Base-by-base conservation (phyloP, 164 flowering plant genomes). In the Macadamia tetraphylla region DNA sequence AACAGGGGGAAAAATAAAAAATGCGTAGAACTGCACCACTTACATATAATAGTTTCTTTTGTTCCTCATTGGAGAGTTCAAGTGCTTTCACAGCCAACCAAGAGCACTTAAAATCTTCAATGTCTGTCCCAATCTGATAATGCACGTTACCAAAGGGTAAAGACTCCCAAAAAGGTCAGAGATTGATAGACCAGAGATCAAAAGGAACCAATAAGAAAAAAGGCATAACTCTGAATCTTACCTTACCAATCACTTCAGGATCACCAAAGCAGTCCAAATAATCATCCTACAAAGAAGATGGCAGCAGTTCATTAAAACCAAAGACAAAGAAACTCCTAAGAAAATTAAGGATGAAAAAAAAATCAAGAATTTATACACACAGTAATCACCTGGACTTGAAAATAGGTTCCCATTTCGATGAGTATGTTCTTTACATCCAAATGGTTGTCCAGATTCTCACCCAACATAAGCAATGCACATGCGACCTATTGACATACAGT, bases 71-170 rank as follows among this genome's bases (percentile, higher is more conserved):
- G 70, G 83, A 83, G 15, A 62, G 80, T 72, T 90, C 97, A 64
- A 94, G 73, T 53, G 99, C 99, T 81, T 92, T 89, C 59, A 94
- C 98, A n/a, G 88, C 97, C 84, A 94, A 69, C 99, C 99, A 92
- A 63, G 99, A 94, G 81, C 98, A 94, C 81, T 94, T 92, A 67
- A 84, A 94, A 79, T 94, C 99, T 80, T 94, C 98, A 68, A 94
- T 94, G 74, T 92, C 99, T 9, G 98, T 94, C 67, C 99, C 99
- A 70, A 92, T 90, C 99, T 94, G 85, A 77, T 52, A 64, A 30
- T 15, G 53, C n/a, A 68, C 61, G 57, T 35, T 56, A 15, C 51
- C 58, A 64, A 46, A 71, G n/a, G 42, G 17, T 61, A 51, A 73
- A 44, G 71, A 35, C 40, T 70, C 8, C 11, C 3, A 32, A 12